Evolutionary conservation across 768 basidiomycete species (phyloP).

Genomic region (Kwoniella sp.): DNA sequence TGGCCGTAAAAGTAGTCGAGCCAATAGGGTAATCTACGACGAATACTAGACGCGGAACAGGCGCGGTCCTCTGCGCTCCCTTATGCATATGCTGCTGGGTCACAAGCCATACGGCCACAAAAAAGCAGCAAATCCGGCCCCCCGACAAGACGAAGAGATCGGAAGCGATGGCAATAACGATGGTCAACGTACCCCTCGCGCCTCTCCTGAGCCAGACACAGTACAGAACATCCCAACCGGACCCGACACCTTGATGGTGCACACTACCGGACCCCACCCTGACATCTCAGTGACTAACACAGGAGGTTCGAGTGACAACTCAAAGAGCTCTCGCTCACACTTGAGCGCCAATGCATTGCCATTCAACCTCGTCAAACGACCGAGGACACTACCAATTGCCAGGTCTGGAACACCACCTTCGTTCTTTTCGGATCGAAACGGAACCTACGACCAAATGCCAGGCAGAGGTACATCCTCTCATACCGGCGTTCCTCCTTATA

Average conservation of each 20-base stretch:
- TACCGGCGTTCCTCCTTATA: too few species aligned
- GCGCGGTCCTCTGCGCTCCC: too few species aligned
- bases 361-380: conserved; percentile 6
- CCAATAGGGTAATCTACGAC: too few species aligned
- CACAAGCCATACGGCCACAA: too few species aligned
- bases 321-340: not conserved
- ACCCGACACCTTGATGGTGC: not conserved
- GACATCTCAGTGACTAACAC: not conserved
- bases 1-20: too few species aligned
- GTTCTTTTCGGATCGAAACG: conserved; percentile 4
- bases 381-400: conserved; percentile 3
- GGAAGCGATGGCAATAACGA: not conserved
- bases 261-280: not conserved
- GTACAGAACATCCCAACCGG: not conserved
- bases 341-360: conserved; percentile 11
- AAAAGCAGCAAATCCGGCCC: too few species aligned
- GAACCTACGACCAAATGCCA: not conserved
- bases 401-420: conserved; percentile 11
- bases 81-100: too few species aligned
- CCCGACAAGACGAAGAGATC: too few species aligned
- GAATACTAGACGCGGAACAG: too few species aligned
- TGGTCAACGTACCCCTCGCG: not conserved
- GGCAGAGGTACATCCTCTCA: too few species aligned
- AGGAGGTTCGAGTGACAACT: not conserved
- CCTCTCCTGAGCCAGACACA: not conserved